Percentiles rank a stretch among this genome's conserved stretches.
phyloP scores from a whole-genome alignment of 1,284 basidiomycete species.

The Somion occarium region DNA sequence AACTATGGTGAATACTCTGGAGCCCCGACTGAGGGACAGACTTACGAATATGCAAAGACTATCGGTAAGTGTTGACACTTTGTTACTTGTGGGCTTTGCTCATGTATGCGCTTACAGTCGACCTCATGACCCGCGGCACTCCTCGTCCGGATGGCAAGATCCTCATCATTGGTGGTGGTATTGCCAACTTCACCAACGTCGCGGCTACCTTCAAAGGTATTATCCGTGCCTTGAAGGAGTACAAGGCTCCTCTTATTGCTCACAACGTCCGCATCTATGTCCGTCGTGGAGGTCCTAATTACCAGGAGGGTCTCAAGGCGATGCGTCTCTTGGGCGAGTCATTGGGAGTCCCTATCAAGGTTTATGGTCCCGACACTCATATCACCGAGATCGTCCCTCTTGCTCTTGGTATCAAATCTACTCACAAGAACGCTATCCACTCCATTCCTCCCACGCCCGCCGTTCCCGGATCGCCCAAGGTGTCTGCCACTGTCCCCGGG shows the following conservation, averaged over 20 bases:
- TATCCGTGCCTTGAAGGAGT: conserved; percentile 95
- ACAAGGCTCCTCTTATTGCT: conserved; percentile 79
- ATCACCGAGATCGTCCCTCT: conserved; percentile 99
- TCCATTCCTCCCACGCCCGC: conserved; percentile 37
- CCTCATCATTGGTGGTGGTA: conserved; percentile 99
- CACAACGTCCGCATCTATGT: conserved; percentile 94
- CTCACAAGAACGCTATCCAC: conserved; percentile 32
- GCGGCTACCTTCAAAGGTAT: conserved; percentile 99
- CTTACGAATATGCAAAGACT: conserved; percentile 99
- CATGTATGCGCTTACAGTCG: conserved; percentile 47
- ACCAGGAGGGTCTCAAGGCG: conserved; percentile 98
- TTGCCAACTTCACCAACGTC: conserved; percentile 99
- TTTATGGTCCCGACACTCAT: conserved; percentile 97
- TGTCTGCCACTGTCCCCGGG: conserved; percentile 21
- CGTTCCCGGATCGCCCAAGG: conserved; percentile 33
- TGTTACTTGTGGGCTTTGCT: neutral
- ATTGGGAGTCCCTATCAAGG: conserved; percentile 94
- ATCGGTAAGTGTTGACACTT: conserved; percentile 56
- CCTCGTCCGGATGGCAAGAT: conserved; percentile 90
- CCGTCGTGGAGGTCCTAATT: conserved; percentile 98
- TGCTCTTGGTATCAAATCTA: conserved; percentile 78
- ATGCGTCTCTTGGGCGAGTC: conserved; percentile 98
- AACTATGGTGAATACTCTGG: conserved; percentile 99
- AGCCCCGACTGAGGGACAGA: conserved; percentile 97
- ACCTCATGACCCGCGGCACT: conserved; percentile 90